Conservation (phyloP, 2,329 filamentous ascomycete genomes). For the Didymella arachidicola region DNA sequence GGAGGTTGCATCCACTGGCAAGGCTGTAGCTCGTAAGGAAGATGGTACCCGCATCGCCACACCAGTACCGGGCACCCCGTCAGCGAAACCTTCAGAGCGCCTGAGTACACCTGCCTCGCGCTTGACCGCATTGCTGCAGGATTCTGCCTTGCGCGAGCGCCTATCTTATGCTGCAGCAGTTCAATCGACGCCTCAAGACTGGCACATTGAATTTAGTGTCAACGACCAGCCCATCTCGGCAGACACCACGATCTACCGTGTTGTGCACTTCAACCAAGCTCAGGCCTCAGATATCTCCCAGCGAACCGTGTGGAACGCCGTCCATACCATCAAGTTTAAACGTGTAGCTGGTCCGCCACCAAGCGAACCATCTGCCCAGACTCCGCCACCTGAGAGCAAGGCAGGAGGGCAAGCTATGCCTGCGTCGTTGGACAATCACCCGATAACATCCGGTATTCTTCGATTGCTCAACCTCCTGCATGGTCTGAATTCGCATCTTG, state of each 20-base stretch:
- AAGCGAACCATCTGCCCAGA: conserved; percentile 71
- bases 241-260: conserved; percentile 95
- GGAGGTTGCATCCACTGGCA: conserved; percentile 85
- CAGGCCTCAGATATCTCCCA: conserved; percentile 70
- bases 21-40: conserved; percentile 88
- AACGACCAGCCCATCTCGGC: conserved; percentile 84
- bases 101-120: conserved; percentile 41
- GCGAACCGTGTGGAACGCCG: conserved; percentile 86
- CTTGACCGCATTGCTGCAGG: conserved; percentile 42
- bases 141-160: conserved; percentile 44
- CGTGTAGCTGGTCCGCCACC: conserved; percentile 84
- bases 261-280: conserved; percentile 77
- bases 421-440: conserved; percentile 80
- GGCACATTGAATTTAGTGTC: conserved; percentile 96
- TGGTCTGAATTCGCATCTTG: conserved; percentile 89
- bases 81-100: conserved; percentile 43
- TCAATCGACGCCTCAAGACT: conserved; percentile 83
- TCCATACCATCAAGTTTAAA: conserved; percentile 91
- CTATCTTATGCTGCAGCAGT: conserved; percentile 85
- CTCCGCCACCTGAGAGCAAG: conserved; percentile 59
- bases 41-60: conserved; percentile 88
- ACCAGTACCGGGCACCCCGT: conserved; percentile 67
- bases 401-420: conserved; percentile 71
- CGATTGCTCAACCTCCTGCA: conserved; percentile 89
- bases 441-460: conserved; percentile 85